These are phyloP conservation scores for Komagataella phaffii DNA, from an alignment of 805 yeast genomes.

Conservation along the genomic window DNA sequence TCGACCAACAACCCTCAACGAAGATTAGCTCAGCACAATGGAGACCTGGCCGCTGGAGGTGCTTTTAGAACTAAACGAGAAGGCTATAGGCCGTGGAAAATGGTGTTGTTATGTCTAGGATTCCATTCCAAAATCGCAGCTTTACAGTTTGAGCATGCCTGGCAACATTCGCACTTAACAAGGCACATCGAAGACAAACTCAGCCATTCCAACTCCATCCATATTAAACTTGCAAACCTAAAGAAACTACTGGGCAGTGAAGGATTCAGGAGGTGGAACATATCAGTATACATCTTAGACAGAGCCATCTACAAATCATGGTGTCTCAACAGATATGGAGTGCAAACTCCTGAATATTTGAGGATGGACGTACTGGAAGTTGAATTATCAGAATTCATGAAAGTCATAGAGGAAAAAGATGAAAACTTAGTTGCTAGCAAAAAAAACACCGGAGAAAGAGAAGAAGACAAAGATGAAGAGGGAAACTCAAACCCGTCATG, in stretches of 20 bases:
- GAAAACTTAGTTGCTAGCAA: constrained; percentile 4
- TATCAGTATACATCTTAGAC: constrained; percentile 33
- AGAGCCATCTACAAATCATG: constrained; percentile 17
- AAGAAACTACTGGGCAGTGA: constrained; percentile 26
- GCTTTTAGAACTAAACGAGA: constrained; percentile 50
- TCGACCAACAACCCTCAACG: constrained; percentile 66
- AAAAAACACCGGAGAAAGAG: constrained; percentile 5
- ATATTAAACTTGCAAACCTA: constrained; percentile 33
- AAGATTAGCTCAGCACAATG: constrained; percentile 71
- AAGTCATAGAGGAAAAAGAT: constrained; percentile 10
- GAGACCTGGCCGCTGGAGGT: constrained; percentile 48
- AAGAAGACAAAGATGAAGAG: background rate
- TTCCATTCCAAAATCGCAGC: constrained; percentile 62
- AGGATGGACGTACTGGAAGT: background rate
- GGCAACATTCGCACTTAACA: constrained; percentile 62
- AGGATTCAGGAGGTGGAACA: constrained; percentile 30
- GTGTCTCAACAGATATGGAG: constrained; percentile 19
- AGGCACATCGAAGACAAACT: constrained; percentile 37
- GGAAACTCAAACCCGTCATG: background rate
- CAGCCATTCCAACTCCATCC: constrained; percentile 24
- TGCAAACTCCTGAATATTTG: constrained; percentile 11
- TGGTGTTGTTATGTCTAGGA: constrained; percentile 50
- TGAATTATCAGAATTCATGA: constrained; percentile 10
- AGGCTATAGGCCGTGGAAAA: constrained; percentile 64
- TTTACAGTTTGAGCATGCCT: constrained; percentile 73